A percentile compares a stretch with the other conserved stretches of the same genome.
Evolutionary conservation across 2,329 filamentous ascomycete genomes (phyloP).

Genomic region (Alternaria sp.): DNA sequence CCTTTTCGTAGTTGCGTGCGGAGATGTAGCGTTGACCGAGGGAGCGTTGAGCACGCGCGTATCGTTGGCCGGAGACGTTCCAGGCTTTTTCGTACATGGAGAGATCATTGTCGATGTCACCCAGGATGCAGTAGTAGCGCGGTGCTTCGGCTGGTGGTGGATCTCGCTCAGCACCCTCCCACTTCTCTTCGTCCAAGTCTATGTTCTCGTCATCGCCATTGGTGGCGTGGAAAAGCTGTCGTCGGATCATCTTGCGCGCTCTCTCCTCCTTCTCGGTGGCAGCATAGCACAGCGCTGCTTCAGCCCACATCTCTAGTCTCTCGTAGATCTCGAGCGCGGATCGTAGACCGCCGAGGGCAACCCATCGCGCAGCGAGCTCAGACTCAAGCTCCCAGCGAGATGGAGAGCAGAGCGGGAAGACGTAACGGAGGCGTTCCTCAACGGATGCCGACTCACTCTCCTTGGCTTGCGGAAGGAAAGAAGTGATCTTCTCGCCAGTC

Average conservation of each 20-base stretch:
- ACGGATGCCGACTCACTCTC: conserved; percentile 79
- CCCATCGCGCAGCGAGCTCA: conserved; percentile 93
- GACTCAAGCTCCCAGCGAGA: conserved; percentile 93
- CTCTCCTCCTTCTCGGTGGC: conserved; percentile 81
- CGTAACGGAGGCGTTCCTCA: conserved; percentile 77
- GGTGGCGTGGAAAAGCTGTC: conserved; percentile 76
- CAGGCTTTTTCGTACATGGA: conserved; percentile 84
- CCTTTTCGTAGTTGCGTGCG: conserved; percentile 69
- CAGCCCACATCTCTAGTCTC: conserved; percentile 89
- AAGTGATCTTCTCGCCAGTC: conserved; percentile 61
- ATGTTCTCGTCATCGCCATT: conserved; percentile 48
- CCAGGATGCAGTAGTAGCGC: conserved; percentile 89
- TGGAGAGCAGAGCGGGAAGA: conserved; percentile 82
- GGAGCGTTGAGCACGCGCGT: conserved; percentile 84
- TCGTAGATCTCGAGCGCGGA: conserved; percentile 97
- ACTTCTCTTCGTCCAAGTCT: conserved; percentile 54
- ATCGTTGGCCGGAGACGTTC: conserved; percentile 81
- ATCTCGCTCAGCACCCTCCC: conserved; percentile 72
- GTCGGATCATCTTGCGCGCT: conserved; percentile 75
- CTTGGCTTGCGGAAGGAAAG: conserved; percentile 81
- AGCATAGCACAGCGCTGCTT: conserved; percentile 89
- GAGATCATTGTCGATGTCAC: conserved; percentile 80
- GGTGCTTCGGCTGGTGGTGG: conserved; percentile 83
- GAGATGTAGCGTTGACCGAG: conserved; percentile 79
- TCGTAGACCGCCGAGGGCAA: conserved; percentile 80